Evolutionary conservation across 768 basidiomycete species (phyloP), one percentile per base, ranked within the genome.

Genomic region (Trametes maxima): DNA sequence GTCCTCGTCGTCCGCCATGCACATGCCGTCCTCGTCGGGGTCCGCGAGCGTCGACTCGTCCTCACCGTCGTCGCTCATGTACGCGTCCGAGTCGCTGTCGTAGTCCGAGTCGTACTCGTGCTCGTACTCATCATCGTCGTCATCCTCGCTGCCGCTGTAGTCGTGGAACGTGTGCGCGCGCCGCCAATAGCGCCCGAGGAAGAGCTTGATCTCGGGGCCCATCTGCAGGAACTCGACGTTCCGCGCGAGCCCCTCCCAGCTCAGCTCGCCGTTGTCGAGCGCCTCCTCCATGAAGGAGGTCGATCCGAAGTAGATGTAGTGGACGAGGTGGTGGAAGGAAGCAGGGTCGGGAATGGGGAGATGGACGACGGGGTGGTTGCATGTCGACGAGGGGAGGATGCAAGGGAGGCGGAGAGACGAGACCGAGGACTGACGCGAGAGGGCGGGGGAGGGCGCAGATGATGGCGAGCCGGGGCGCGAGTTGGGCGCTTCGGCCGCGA

Each of bases 171-270:
- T 61, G 54, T 67, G 73, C 33, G 66, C 65, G 52, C 82, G 76
- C 45, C 84, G 69, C 88, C 88, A 89, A 88, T 90, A 95, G 58
- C 78, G 80, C 0, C 88, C 85, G 49, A 94, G 78, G 69, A 90
- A 90, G 16, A 86, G 74, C 71, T 92, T 94, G 73, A 95, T 85
- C 45, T 90, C 87, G 17, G 85, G 76, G 54, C 85, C 79, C 63
- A 95, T 81, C 19, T 86, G 88, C 50, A 96, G 86, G 69, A 92
- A 95, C 70, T 95, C 93, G 70, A 89, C 92, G 72, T 95, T 96
- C 61, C 89, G 85, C 19, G 91, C 91, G 62, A 95, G 78, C 28
- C 91, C 92, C 67, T 94, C 90, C 94, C 93, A 95, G 48, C 84
- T 83, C 46, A 93, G 80, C 53, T 79, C 72, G 19, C 88, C 86